A percentile compares a stretch with the other conserved stretches of the same genome.
phyloP scores from a whole-genome alignment of 2,329 filamentous ascomycete species.

The Cladophialophora exuberans region DNA sequence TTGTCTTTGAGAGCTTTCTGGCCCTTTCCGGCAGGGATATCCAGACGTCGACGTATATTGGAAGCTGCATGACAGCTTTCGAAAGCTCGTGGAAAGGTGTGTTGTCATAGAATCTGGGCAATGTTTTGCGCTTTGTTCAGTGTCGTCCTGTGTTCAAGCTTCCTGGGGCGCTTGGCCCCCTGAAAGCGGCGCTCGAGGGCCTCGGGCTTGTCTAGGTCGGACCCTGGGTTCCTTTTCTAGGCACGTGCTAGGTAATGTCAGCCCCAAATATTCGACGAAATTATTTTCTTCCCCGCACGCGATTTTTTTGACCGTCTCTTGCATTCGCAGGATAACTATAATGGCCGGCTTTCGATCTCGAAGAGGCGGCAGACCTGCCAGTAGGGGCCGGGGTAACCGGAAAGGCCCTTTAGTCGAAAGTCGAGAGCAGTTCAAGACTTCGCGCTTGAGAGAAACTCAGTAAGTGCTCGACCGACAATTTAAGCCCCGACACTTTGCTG shows the following conservation, averaged over 20 bases:
- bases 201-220: neutral
- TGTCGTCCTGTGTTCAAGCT: too few relatives aligned
- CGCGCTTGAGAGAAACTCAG: slow-evolving; percentile 45
- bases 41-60: too few relatives aligned
- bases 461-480: slow-evolving; percentile 32
- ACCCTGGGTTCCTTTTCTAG: neutral
- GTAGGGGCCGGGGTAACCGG: slow-evolving; percentile 38
- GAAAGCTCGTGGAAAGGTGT: too few relatives aligned
- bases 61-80: too few relatives aligned
- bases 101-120: too few relatives aligned
- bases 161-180: too few relatives aligned
- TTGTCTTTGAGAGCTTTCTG: too few relatives aligned
- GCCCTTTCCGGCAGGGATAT: too few relatives aligned
- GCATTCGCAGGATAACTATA: neutral
- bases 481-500: neutral
- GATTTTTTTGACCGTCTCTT: neutral
- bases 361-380: slow-evolving; percentile 35
- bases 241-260: neutral
- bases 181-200: too few relatives aligned
- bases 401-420: slow-evolving; percentile 30
- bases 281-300: slow-evolving; percentile 13
- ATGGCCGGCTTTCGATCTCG: slow-evolving; percentile 22
- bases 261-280: too few relatives aligned
- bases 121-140: too few relatives aligned
- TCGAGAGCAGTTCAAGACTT: slow-evolving; percentile 41